A percentile compares a stretch with the other conserved stretches of the same genome.
Conservation (phyloP, 257 asterid genomes). For the Nicotiana paniculata region DNA sequence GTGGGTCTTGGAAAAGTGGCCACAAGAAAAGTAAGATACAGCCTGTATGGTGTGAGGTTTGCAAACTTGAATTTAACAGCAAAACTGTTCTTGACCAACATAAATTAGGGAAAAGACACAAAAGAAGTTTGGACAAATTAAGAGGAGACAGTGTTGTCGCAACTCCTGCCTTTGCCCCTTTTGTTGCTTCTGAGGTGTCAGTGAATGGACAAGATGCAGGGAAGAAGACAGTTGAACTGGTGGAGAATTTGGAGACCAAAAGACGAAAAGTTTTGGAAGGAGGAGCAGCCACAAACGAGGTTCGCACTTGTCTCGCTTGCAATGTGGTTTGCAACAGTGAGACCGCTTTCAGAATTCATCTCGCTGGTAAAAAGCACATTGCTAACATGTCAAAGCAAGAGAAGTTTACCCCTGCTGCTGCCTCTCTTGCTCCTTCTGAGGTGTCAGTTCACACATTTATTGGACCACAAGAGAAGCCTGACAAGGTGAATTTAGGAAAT, state of each 20-base stretch:
- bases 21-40: constrained; percentile 46
- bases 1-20: constrained; percentile 16
- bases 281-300: constrained; percentile 53
- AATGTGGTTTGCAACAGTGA: constrained; percentile 78
- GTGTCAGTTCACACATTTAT: constrained; percentile 16
- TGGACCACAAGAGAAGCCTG: constrained; percentile 51
- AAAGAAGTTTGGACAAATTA: constrained; percentile 45
- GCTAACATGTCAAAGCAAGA: constrained; percentile 36
- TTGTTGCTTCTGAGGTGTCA: constrained; percentile 4
- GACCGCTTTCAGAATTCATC: constrained; percentile 43
- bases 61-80: constrained; percentile 57
- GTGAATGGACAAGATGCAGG: constrained; percentile 20
- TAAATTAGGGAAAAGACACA: constrained; percentile 62
- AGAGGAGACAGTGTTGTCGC: constrained; percentile 7
- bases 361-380: constrained; percentile 65
- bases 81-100: constrained; percentile 52
- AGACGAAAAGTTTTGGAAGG: constrained; percentile 49
- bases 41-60: constrained; percentile 61
- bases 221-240: constrained; percentile 33
- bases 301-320: constrained; percentile 46
- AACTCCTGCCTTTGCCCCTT: constrained; percentile 1
- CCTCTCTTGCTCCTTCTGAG: constrained; percentile 7
- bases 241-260: constrained; percentile 53
- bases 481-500: constrained; percentile 14
- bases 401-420: constrained; percentile 7